Evolutionary conservation across 129 eudicot genomes (phyloP).

Genomic region (Oenanthe sinensis): DNA sequence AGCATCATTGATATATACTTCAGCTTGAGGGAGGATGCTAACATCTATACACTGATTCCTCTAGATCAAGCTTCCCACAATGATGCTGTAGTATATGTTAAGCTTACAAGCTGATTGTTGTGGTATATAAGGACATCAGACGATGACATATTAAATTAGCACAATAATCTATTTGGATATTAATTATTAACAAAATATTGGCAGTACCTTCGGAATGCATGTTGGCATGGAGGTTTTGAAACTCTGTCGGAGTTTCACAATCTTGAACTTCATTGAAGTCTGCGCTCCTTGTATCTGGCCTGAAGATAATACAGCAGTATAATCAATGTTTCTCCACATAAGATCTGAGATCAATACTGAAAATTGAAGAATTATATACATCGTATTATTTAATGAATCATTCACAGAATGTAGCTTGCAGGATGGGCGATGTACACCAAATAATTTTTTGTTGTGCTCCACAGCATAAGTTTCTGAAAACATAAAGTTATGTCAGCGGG

Average conservation of each 20-base stretch:
- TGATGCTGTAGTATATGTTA: background rate
- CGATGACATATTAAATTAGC: background rate
- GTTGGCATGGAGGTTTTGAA: constrained; percentile 21
- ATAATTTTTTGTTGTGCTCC: constrained; percentile 7
- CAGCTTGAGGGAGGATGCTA: background rate
- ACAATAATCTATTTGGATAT: background rate
- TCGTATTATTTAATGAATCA: constrained; percentile 20
- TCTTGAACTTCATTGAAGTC: constrained; percentile 25
- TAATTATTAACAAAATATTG: background rate
- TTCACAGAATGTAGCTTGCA: constrained; percentile 14
- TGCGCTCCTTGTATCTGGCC: constrained; percentile 25
- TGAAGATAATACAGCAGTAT: constrained; percentile 28
- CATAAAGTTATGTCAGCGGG: background rate
- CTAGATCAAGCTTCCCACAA: background rate
- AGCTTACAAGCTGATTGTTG: background rate
- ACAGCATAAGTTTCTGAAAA: background rate
- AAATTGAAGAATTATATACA: constrained; percentile 21
- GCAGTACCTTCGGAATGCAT: constrained; percentile 15
- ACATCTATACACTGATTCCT: background rate
- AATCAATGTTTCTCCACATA: background rate
- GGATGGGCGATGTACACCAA: constrained; percentile 17
- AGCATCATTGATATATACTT: background rate
- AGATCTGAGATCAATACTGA: constrained; percentile 5
- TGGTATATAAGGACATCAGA: background rate
- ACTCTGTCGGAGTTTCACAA: constrained; percentile 13